These are phyloP conservation scores for Candida succiphila DNA, from an alignment of 805 yeast genomes.

Conservation along the genomic window DNA sequence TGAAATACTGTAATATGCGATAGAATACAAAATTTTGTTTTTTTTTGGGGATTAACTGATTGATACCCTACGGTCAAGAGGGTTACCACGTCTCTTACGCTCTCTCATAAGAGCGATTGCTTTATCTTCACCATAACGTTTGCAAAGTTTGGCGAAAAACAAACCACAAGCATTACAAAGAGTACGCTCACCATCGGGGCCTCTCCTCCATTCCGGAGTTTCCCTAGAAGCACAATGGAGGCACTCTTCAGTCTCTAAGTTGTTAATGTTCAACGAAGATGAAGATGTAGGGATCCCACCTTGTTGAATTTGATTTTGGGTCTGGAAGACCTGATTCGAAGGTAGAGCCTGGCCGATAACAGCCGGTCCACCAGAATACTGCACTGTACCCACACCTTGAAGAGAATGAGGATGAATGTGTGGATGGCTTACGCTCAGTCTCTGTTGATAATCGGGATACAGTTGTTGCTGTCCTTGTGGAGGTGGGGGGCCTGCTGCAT, in stretches of 20 bases:
- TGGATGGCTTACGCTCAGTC: neutral
- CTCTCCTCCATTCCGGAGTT: constrained; percentile 82
- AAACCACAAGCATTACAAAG: constrained; percentile 81
- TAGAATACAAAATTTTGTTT: too few relatives aligned
- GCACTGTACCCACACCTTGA: too few relatives aligned
- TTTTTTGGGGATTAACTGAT: too few relatives aligned
- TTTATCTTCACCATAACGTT: constrained; percentile 42
- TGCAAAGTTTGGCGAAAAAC: constrained; percentile 57
- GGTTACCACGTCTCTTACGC: constrained; percentile 15
- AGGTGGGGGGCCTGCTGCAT: neutral
- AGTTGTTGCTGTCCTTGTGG: neutral
- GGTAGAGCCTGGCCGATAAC: neutral
- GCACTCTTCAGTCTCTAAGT: neutral
- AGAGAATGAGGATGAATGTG: too few relatives aligned
- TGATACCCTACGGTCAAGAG: constrained; percentile 19
- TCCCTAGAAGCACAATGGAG: constrained; percentile 37
- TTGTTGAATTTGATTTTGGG: neutral
- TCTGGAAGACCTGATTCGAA: neutral
- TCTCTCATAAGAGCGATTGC: constrained; percentile 35
- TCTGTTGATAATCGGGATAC: neutral
- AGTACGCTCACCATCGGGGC: constrained; percentile 69
- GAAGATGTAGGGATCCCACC: too few relatives aligned
- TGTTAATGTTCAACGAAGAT: too few relatives aligned
- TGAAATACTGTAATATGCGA: too few relatives aligned
- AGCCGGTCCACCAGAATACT: too few relatives aligned